Percentiles rank a stretch among this genome's conserved stretches.
phyloP scores from a whole-genome alignment of 1,139 yeast species.

The Kodamaea plutei region DNA sequence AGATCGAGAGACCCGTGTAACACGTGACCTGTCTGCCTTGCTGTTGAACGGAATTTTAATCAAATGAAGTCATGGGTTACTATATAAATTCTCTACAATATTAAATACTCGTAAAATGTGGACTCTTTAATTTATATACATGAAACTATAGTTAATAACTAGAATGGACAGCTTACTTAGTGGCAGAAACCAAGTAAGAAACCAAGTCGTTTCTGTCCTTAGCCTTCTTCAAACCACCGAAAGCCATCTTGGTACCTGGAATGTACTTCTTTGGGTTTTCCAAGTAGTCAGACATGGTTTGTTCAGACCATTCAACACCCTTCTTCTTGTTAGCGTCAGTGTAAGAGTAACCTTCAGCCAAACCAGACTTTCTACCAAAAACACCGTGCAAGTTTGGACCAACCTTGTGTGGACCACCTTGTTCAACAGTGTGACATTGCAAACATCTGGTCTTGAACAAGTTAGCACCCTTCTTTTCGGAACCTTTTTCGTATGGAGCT shows the following conservation, averaged over 20 bases:
- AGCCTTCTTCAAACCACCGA: conserved; percentile 98
- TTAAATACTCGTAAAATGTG: too few relatives aligned
- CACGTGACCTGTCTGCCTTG: too few relatives aligned
- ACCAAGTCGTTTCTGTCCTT: conserved; percentile 98
- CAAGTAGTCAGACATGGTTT: conserved; percentile 90
- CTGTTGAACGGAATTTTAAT: too few relatives aligned
- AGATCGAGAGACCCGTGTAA: too few relatives aligned
- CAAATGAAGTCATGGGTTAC: too few relatives aligned
- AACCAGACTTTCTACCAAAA: conserved; percentile 88
- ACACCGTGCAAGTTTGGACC: conserved; percentile 98
- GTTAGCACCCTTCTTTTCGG: conserved; percentile 96
- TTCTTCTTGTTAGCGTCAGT: conserved; percentile 98
- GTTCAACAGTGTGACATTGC: conserved; percentile 97
- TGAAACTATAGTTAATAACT: conserved; percentile 1
- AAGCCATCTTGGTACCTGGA: conserved; percentile 99
- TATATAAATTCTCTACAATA: too few relatives aligned
- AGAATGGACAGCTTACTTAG: conserved; percentile 54
- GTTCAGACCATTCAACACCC: conserved; percentile 85
- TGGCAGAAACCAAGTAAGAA: conserved; percentile 80
- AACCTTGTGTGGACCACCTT: conserved; percentile 97
- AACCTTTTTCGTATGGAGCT: conserved; percentile 68
- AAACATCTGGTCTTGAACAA: conserved; percentile 98
- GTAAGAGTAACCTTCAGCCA: conserved; percentile 89
- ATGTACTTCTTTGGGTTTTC: conserved; percentile 99
- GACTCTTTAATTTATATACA: too few relatives aligned